Evolutionary conservation across 257 asterid genomes (phyloP), one percentile per base, ranked within the genome.

Genomic region (Prunella vulgaris): DNA sequence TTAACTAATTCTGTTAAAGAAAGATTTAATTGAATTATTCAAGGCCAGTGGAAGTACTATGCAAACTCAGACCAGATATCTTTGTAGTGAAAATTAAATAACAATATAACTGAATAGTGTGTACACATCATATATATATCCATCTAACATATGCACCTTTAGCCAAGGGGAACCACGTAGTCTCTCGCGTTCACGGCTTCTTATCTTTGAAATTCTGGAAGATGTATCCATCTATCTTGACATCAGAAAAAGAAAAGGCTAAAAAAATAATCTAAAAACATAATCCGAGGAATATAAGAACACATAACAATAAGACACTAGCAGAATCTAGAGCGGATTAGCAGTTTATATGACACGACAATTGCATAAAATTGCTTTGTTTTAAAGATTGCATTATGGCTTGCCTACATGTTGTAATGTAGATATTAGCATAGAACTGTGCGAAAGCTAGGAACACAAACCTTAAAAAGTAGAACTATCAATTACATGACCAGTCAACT

Each of bases 101-200:
- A 3, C 51, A 57, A 71, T 63, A 73, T 42, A 18, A 44, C 70
- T 52, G 30, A 60, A 60, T 53, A 9, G 25, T 30, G 21, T 25
- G 56, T 7, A 15, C n/a, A 22, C 18, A 4, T 10, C 22, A 32
- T 7, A 14, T 49, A 32, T 10, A 38, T 10, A 53, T 38, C 58
- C 44, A 58, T 42, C 14, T 70, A 80, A 63, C 14, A 33, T 68
- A 35, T 52, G 13, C 73, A 94, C 99, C 96, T 91, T 94, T 59
- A 94, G 85, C 99, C 97, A 94, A 77, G 99, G 97, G 68, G 97
- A 88, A 22, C 99, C 99, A 18, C 95, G 89, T 63, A 94, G 93
- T 66, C 97, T 87, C 85, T 89, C 97, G 18, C 96, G 97, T 72
- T 94, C 97, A 74, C 81, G 96, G 76, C 88, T 94, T 79, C 97